Conservation (phyloP, 2,329 filamentous ascomycete genomes). For the Botryotinia narcissicola region DNA sequence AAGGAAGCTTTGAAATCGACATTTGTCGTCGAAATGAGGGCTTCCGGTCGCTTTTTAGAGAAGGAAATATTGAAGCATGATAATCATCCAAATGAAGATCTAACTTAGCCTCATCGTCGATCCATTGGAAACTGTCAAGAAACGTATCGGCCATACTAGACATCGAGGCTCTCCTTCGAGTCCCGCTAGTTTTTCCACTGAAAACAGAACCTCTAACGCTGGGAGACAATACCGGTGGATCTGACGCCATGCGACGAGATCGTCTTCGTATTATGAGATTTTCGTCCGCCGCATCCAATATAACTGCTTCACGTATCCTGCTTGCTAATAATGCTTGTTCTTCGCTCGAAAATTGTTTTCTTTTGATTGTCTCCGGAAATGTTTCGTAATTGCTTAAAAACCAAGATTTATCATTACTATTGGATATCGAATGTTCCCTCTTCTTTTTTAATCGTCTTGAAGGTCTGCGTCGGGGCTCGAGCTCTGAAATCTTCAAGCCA, state of each 20-base stretch:
- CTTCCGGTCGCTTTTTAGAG: slow-evolving; percentile 46
- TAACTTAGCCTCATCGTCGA: slow-evolving; percentile 70
- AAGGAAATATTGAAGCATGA: slow-evolving; percentile 44
- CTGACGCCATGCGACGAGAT: slow-evolving; percentile 37
- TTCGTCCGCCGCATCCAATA: slow-evolving; percentile 58
- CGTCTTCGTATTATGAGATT: slow-evolving; percentile 50
- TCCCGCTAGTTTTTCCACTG: slow-evolving; percentile 12
- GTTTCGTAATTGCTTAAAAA: slow-evolving; percentile 50
- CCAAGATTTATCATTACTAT: slow-evolving; percentile 58
- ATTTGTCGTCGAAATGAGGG: slow-evolving; percentile 68
- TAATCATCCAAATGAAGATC: slow-evolving; percentile 70
- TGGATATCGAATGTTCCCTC: slow-evolving; percentile 42
- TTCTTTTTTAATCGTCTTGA: slow-evolving; percentile 32
- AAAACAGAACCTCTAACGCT: slow-evolving; percentile 6
- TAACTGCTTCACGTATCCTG: slow-evolving; percentile 50
- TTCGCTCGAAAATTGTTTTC: slow-evolving; percentile 67
- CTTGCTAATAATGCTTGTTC: slow-evolving; percentile 63
- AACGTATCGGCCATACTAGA: slow-evolving; percentile 40
- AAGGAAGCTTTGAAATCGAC: slow-evolving; percentile 66
- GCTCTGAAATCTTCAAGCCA: slow-evolving; percentile 31
- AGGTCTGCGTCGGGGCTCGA: slow-evolving; percentile 31
- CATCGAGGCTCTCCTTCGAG: slow-evolving; percentile 22
- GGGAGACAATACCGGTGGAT: slow-evolving; percentile 13
- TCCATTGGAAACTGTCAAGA: slow-evolving; percentile 68
- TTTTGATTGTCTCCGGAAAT: slow-evolving; percentile 70